These are phyloP conservation scores for Candida hungchunana DNA, from an alignment of 805 yeast species.

Conservation along the genomic window DNA sequence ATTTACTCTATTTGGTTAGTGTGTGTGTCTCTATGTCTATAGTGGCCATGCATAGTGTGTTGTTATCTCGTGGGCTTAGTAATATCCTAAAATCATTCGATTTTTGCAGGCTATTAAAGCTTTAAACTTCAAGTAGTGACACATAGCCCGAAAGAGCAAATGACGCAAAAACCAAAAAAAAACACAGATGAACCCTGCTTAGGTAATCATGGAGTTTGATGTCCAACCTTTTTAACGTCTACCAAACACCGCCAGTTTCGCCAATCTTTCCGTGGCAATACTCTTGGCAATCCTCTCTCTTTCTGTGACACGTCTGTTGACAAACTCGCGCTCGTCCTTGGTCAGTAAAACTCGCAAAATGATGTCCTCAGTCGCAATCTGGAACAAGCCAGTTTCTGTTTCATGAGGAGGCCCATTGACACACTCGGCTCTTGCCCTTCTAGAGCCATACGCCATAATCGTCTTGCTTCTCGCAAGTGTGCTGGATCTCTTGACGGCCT, in stretches of 20 bases:
- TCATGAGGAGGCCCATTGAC: conserved; percentile 39
- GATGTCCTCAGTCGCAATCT: conserved; percentile 54
- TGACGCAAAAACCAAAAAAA: background rate
- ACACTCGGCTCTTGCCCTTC: conserved; percentile 45
- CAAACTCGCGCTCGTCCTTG: conserved; percentile 56
- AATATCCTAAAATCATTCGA: too few relatives aligned
- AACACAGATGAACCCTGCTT: conserved; percentile 1
- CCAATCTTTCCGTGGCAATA: conserved; percentile 30
- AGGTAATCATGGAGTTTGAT: too few relatives aligned
- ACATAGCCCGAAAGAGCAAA: too few relatives aligned
- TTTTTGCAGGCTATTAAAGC: too few relatives aligned
- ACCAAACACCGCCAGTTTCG: conserved; percentile 26
- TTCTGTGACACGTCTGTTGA: conserved; percentile 54
- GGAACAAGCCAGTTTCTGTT: conserved; percentile 37
- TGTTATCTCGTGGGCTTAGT: too few relatives aligned
- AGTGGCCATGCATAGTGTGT: too few relatives aligned
- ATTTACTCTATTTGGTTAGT: too few relatives aligned
- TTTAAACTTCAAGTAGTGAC: too few relatives aligned
- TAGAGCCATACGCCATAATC: conserved; percentile 67
- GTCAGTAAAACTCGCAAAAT: conserved; percentile 67
- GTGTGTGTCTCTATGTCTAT: too few relatives aligned
- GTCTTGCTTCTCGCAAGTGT: conserved; percentile 62
- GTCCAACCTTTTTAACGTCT: too few relatives aligned
- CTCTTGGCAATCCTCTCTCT: conserved; percentile 43
- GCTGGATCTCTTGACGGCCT: conserved; percentile 30